Percentiles rank a stretch among this genome's conserved stretches.
Evolutionary conservation across 352 stramenopile genomes (phyloP).

Genomic region (Globisporangium cederbergense): DNA sequence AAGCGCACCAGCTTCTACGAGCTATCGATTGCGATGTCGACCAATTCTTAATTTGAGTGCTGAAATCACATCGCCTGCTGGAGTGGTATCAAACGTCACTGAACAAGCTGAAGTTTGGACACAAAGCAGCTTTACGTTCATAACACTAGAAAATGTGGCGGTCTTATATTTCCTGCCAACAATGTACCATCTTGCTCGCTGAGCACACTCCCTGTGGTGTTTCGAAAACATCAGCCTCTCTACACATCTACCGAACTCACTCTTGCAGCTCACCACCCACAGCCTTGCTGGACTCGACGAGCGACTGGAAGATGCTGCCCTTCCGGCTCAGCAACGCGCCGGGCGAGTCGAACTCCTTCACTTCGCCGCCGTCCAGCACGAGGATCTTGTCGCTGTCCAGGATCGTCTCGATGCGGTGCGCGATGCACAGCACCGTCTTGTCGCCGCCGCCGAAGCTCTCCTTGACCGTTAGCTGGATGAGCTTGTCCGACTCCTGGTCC

Average conservation of each 20-base stretch:
- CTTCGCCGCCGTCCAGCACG: conserved; percentile 77
- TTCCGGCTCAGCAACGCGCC: conserved; percentile 44
- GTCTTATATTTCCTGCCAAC: too few species aligned
- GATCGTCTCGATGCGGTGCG: conserved; percentile 92
- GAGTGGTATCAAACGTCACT: too few species aligned
- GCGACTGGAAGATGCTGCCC: conserved; percentile 38
- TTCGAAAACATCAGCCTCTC: too few species aligned
- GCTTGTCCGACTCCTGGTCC: conserved; percentile 68
- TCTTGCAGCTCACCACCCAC: conserved; percentile 2
- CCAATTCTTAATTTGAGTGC: too few species aligned
- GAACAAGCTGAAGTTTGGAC: too few species aligned
- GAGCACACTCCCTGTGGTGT: too few species aligned
- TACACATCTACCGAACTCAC: neutral
- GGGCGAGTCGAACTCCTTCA: conserved; percentile 85
- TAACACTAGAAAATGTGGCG: too few species aligned
- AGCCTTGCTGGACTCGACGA: conserved; percentile 30
- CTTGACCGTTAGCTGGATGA: conserved; percentile 71
- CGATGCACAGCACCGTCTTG: conserved; percentile 91
- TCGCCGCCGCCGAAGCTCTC: conserved; percentile 55
- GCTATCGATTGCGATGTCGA: too few species aligned
- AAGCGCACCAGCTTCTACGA: too few species aligned
- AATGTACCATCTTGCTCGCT: too few species aligned
- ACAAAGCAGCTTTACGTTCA: too few species aligned
- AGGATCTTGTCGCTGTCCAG: conserved; percentile 87
- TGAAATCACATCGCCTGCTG: too few species aligned